Evolutionary conservation across 1,284 basidiomycete species (phyloP).

Genomic region (Ganoderma leucocontextum): DNA sequence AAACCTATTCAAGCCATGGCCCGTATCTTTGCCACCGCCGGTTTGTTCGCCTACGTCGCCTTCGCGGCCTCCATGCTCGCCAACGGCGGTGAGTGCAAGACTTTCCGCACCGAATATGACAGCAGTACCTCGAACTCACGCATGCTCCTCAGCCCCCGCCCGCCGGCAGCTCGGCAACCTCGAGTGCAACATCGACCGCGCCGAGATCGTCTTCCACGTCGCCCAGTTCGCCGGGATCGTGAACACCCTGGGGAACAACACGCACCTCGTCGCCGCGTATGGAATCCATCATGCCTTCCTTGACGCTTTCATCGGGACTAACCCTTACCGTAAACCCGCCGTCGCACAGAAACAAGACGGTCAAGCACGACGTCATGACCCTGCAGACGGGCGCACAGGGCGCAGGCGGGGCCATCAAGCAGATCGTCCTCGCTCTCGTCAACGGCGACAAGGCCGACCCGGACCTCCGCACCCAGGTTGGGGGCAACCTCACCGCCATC

Average conservation of each 20-base stretch:
- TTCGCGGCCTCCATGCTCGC: background rate
- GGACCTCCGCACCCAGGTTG: constrained; percentile 22
- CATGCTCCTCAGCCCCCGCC: constrained; percentile 14
- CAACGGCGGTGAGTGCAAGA: constrained; percentile 9
- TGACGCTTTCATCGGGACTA: background rate
- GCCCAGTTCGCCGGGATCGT: constrained; percentile 27
- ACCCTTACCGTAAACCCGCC: background rate
- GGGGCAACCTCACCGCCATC: constrained; percentile 22
- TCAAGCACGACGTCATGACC: constrained; percentile 16
- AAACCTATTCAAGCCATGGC: constrained; percentile 14
- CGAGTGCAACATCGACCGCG: constrained; percentile 39
- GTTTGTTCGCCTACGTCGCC: constrained; percentile 9
- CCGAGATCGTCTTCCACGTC: constrained; percentile 33
- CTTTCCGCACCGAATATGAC: background rate
- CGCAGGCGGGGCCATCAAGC: constrained; percentile 21
- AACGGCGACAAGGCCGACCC: constrained; percentile 21
- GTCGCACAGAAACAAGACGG: constrained; percentile 14
- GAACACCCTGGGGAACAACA: constrained; percentile 18
- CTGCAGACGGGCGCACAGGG: constrained; percentile 21
- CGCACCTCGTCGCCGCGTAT: constrained; percentile 23
- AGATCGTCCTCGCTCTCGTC: constrained; percentile 22
- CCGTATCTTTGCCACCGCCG: constrained; percentile 14
- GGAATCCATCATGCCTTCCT: background rate
- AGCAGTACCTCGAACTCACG: background rate
- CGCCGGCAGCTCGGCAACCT: constrained; percentile 36